Percentiles rank a stretch among this genome's conserved stretches.
Evolutionary conservation across 331 rosid species (phyloP).

Genomic region (Quercus phellos): DNA sequence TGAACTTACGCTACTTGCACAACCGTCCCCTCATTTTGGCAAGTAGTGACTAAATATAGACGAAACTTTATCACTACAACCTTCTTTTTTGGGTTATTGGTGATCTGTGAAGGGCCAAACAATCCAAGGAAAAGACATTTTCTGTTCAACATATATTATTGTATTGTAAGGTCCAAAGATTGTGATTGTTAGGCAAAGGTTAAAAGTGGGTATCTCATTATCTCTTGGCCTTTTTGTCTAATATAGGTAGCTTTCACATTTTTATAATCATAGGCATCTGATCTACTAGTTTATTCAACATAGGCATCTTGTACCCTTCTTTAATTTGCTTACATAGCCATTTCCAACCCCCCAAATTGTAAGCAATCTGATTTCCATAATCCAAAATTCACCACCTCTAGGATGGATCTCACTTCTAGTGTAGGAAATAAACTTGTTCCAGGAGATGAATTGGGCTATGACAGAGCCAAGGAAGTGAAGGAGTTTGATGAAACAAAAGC

Average conservation of each 20-base stretch:
- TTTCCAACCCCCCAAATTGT: constrained; percentile 8
- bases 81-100: neutral
- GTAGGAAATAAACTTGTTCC: neutral
- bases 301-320: constrained; percentile 29
- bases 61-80: neutral
- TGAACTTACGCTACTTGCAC: neutral
- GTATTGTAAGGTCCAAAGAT: neutral
- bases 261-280: constrained; percentile 23
- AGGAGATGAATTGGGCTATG: constrained; percentile 25
- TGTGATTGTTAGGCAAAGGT: constrained; percentile 10
- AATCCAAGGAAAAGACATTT: constrained; percentile 4
- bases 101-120: neutral
- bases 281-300: constrained; percentile 9
- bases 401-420: constrained; percentile 6
- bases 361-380: neutral
- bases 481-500: constrained; percentile 66
- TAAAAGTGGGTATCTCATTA: constrained; percentile 33
- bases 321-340: constrained; percentile 11
- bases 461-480: constrained; percentile 58
- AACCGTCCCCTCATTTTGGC: neutral
- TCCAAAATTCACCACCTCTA: neutral
- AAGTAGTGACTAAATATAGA: neutral
- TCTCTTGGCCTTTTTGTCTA: constrained; percentile 20
- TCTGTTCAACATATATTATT: neutral
- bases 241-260: neutral